Evolutionary conservation across 2,329 filamentous ascomycete genomes (phyloP).

Genomic region (Capronia coronata): DNA sequence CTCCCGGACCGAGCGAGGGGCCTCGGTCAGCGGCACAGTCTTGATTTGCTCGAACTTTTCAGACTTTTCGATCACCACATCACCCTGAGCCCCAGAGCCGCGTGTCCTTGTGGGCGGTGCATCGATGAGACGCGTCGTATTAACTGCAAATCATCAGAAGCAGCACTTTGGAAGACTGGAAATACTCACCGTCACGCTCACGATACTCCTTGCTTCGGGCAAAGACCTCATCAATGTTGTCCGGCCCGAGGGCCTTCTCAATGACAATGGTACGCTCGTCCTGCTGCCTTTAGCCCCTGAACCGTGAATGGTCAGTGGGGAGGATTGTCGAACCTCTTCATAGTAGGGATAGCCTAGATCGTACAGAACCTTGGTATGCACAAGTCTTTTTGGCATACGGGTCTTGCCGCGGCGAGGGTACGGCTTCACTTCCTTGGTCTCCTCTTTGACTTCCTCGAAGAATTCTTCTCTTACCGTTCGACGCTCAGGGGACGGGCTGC

Average conservation of each 20-base stretch:
- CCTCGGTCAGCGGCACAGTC: conserved; percentile 28
- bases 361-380: conserved; percentile 71
- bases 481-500: conserved; percentile 27
- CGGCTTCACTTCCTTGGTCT: conserved; percentile 46
- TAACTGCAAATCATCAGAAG: conserved; percentile 15
- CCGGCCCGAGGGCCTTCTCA: conserved; percentile 74
- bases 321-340: conserved; percentile 61
- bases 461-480: conserved; percentile 24
- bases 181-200: conserved; percentile 25
- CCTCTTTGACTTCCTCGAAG: conserved; percentile 30
- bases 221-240: conserved; percentile 86
- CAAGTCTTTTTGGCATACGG: conserved; percentile 71
- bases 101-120: conserved; percentile 22
- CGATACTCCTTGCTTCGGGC: conserved; percentile 71
- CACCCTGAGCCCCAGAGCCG: conserved; percentile 11
- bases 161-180: neutral
- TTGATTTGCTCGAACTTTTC: conserved; percentile 23
- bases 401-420: conserved; percentile 85
- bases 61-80: conserved; percentile 23
- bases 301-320: conserved; percentile 33
- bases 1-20: conserved; percentile 32
- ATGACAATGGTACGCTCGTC: conserved; percentile 69
- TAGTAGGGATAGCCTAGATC: conserved; percentile 81
- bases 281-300: conserved; percentile 44
- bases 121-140: conserved; percentile 31